Percentiles rank a stretch among this genome's conserved stretches.
phyloP scores from a whole-genome alignment of 108 stramenopile species.

The Cyclostephanos tholiformis region DNA sequence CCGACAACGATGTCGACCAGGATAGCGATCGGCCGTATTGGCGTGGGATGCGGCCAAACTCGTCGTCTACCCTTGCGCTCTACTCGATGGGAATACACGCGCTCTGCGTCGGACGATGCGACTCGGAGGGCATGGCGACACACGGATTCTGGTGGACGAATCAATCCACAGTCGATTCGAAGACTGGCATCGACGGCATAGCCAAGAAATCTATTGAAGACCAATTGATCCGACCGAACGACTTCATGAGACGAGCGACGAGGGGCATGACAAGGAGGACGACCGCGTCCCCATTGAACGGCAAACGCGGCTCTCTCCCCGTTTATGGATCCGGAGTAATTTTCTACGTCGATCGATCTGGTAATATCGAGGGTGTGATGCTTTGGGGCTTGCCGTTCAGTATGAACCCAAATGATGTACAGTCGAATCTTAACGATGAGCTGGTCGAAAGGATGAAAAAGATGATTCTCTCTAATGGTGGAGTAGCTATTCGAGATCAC shows the following conservation, averaged over 20 bases:
- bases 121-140: conserved; percentile 74
- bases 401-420: conserved; percentile 30
- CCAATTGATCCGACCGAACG: conserved; percentile 18
- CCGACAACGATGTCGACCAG: neutral
- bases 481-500: conserved; percentile 57
- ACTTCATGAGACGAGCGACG: conserved; percentile 48
- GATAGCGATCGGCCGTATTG: neutral
- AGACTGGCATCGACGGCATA: conserved; percentile 7
- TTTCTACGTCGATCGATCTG: conserved; percentile 76
- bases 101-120: conserved; percentile 78
- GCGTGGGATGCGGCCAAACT: conserved; percentile 1
- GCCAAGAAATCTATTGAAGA: neutral
- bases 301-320: conserved; percentile 37
- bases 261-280: conserved; percentile 6
- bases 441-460: conserved; percentile 65
- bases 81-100: conserved; percentile 72
- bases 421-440: conserved; percentile 47
- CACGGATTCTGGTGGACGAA: conserved; percentile 90
- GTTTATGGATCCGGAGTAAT: conserved; percentile 84
- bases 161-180: conserved; percentile 34
- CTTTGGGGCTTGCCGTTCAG: conserved; percentile 84
- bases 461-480: conserved; percentile 68
- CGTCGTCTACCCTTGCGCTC: conserved; percentile 47
- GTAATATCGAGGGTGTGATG: conserved; percentile 79
- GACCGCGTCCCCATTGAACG: neutral